These are phyloP conservation scores for Amauroascus niger DNA, from an alignment of 2,329 filamentous ascomycete species.

Conservation along the genomic window DNA sequence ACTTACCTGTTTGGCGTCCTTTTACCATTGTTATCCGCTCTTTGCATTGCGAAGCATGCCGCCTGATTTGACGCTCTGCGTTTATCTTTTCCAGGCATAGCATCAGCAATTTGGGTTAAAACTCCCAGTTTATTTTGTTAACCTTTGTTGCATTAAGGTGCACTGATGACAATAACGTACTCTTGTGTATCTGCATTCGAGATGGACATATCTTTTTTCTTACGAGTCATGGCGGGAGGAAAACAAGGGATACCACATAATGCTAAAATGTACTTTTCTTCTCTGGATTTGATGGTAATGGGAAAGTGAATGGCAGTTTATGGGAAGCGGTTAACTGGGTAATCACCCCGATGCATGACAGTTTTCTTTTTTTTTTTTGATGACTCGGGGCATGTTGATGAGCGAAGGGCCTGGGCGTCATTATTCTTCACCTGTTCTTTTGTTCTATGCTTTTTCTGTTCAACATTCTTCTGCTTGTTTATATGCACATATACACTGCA, in stretches of 20 bases:
- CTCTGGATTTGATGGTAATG: not conserved
- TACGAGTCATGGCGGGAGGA: not conserved
- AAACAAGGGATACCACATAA: not conserved
- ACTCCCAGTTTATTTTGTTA: not conserved
- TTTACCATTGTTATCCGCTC: not conserved
- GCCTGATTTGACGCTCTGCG: not conserved
- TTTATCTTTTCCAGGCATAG: not conserved
- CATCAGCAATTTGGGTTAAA: not conserved
- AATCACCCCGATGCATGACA: not conserved
- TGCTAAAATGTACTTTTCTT: not conserved
- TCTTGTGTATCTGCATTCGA: not conserved
- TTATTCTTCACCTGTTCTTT: not conserved
- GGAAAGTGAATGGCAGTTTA: not conserved
- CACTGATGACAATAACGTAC: not conserved
- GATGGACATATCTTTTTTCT: not conserved
- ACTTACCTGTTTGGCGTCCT: no score
- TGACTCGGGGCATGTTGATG: not conserved
- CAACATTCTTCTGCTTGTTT: not conserved
- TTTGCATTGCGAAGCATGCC: not conserved
- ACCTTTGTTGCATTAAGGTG: not conserved
- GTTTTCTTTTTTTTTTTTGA: not conserved
- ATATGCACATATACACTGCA: not conserved
- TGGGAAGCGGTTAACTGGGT: not conserved
- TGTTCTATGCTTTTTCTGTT: not conserved
- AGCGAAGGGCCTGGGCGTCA: not conserved